phyloP scores from a whole-genome alignment of 768 basidiomycete species.

The Leccinum longicurvipes region DNA sequence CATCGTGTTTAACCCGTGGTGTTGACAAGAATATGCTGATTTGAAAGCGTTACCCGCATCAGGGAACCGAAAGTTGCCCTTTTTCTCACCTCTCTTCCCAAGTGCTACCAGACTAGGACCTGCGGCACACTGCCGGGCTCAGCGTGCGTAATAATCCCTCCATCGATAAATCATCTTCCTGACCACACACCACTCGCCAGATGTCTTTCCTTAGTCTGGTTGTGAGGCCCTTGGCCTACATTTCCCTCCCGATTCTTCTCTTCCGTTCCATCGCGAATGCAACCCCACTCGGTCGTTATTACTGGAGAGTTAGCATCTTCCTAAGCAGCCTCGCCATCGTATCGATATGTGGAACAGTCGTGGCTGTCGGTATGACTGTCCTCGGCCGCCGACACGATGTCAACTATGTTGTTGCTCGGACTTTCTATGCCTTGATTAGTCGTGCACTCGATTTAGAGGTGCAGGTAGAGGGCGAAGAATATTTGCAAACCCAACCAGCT shows the following conservation, averaged over 20 bases:
- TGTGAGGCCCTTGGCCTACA: slow-evolving; percentile 70
- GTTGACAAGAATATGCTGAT: too few relatives aligned
- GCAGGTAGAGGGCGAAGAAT: slow-evolving; percentile 83
- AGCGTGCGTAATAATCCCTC: slow-evolving; percentile 21
- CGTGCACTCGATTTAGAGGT: slow-evolving; percentile 63
- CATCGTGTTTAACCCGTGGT: too few relatives aligned
- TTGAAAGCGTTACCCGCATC: not conserved
- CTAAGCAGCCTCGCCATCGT: slow-evolving; percentile 65
- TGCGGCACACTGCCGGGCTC: slow-evolving; percentile 23
- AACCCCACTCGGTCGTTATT: slow-evolving; percentile 63
- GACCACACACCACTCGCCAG: slow-evolving; percentile 18
- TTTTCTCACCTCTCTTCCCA: slow-evolving; percentile 32
- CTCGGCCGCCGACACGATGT: slow-evolving; percentile 73
- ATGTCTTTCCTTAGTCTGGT: slow-evolving; percentile 65
- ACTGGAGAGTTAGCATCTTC: slow-evolving; percentile 70
- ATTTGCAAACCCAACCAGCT: slow-evolving; percentile 67
- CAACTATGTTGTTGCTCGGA: slow-evolving; percentile 78
- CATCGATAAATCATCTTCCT: slow-evolving; percentile 11
- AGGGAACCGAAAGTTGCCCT: slow-evolving; percentile 1
- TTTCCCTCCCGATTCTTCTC: slow-evolving; percentile 69
- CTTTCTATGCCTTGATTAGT: slow-evolving; percentile 71
- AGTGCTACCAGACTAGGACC: slow-evolving; percentile 12
- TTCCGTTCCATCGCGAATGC: slow-evolving; percentile 55
- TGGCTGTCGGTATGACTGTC: slow-evolving; percentile 63
- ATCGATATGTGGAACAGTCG: slow-evolving; percentile 68